phyloP scores from a whole-genome alignment of 208 protist genomes.

The Trypanosoma mega region DNA sequence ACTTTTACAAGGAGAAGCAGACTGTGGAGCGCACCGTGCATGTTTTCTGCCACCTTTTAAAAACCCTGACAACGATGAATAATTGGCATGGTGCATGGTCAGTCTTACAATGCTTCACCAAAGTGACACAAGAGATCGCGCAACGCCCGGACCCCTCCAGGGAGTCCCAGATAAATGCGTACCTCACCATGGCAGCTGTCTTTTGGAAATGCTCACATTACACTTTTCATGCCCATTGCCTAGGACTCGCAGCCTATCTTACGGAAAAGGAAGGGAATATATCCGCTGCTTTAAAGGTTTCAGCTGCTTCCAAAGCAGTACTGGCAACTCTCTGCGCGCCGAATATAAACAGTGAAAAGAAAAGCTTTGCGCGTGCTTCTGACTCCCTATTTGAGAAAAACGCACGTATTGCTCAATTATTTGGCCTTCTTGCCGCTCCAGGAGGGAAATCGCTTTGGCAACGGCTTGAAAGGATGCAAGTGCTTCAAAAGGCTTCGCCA shows the following conservation, averaged over 20 bases:
- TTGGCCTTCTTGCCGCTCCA: constrained; percentile 45
- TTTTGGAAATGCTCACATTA: constrained; percentile 68
- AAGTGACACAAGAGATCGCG: constrained; percentile 46
- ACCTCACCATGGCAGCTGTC: constrained; percentile 59
- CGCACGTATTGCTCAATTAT: constrained; percentile 53
- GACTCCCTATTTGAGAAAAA: constrained; percentile 34
- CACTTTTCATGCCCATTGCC: constrained; percentile 75
- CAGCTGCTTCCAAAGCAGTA: constrained; percentile 52
- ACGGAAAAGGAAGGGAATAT: constrained; percentile 28
- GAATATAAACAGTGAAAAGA: constrained; percentile 42
- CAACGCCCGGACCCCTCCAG: constrained; percentile 11
- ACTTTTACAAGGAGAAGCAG: constrained; percentile 51
- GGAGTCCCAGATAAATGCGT: constrained; percentile 31
- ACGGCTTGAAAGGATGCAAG: constrained; percentile 19
- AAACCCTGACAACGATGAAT: constrained; percentile 38
- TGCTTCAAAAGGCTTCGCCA: constrained; percentile 21
- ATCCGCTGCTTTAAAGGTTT: constrained; percentile 30
- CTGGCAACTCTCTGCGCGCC: constrained; percentile 61
- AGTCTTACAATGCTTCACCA: constrained; percentile 56
- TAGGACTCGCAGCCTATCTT: constrained; percentile 44
- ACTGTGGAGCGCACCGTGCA: constrained; percentile 38
- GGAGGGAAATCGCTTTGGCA: constrained; percentile 29
- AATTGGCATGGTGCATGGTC: constrained; percentile 51
- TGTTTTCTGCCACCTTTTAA: constrained; percentile 58
- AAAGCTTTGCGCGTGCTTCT: constrained; percentile 47